A percentile compares a stretch with the other conserved stretches of the same genome.
phyloP scores from a whole-genome alignment of 306 rosid species.

The Cicer chorassanicum region DNA sequence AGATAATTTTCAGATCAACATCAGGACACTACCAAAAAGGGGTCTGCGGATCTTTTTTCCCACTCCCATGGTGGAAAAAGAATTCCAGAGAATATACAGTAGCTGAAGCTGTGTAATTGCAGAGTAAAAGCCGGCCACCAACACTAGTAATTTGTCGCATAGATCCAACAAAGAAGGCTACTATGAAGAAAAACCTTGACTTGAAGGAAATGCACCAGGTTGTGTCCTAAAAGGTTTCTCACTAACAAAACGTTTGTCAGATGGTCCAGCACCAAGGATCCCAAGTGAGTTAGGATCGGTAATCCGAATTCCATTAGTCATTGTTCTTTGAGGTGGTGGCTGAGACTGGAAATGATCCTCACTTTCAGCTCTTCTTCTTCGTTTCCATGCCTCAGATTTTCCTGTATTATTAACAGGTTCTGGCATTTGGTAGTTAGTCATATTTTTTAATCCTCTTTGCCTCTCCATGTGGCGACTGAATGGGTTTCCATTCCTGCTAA shows the following conservation, averaged over 20 bases:
- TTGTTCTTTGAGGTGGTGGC: conserved; percentile 64
- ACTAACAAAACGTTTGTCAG: conserved; percentile 64
- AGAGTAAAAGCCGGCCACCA: conserved; percentile 51
- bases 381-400: conserved; percentile 89
- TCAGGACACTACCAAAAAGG: conserved; percentile 51
- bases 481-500: conserved; percentile 65
- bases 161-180: conserved; percentile 47
- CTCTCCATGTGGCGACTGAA: conserved; percentile 59
- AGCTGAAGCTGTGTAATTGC: conserved; percentile 56
- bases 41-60: conserved; percentile 53
- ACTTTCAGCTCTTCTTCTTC: conserved; percentile 74
- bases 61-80: conserved; percentile 72
- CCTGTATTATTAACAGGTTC: conserved; percentile 71
- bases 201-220: conserved; percentile 68
- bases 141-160: conserved; percentile 52
- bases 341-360: conserved; percentile 71
- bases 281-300: conserved; percentile 83
- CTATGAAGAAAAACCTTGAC: conserved; percentile 67
- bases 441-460: conserved; percentile 66
- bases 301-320: conserved; percentile 58
- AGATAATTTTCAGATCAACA: conserved; percentile 53
- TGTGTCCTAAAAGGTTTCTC: conserved; percentile 75
- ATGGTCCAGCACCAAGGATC: conserved; percentile 97
- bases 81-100: conserved; percentile 66
- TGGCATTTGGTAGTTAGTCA: conserved; percentile 52